Percentiles rank a stretch among this genome's conserved stretches.
Evolutionary conservation across 257 asterid genomes (phyloP).

Genomic region (Nicotiana knightiana): DNA sequence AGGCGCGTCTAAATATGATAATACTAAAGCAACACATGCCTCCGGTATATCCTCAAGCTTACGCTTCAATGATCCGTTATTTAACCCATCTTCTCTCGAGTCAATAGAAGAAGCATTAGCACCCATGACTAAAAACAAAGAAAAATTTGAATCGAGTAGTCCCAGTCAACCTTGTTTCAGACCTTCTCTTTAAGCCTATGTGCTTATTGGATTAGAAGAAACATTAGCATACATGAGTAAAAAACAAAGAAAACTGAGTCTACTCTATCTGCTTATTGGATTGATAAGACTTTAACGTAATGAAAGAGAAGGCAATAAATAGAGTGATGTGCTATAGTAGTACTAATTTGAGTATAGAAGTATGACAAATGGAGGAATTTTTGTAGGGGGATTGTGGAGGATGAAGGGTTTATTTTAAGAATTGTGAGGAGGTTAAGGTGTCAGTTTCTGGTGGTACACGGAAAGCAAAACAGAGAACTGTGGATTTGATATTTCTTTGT

Average conservation of each 20-base stretch:
- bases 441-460: neutral
- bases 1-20: constrained; percentile 62
- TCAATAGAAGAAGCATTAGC: constrained; percentile 43
- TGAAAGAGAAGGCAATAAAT: too few relatives aligned
- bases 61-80: constrained; percentile 15
- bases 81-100: constrained; percentile 11
- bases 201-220: constrained; percentile 18
- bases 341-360: neutral
- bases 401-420: neutral
- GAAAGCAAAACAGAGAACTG: neutral
- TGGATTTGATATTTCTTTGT: neutral
- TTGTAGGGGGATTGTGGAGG: neutral
- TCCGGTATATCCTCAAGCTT: constrained; percentile 79
- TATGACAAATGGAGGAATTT: neutral
- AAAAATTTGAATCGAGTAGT: neutral
- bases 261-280: too few relatives aligned
- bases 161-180: too few relatives aligned
- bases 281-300: too few relatives aligned
- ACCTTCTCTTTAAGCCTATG: too few relatives aligned
- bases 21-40: constrained; percentile 64
- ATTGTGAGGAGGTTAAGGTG: constrained; percentile 11
- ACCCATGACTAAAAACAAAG: constrained; percentile 37
- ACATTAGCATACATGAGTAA: constrained; percentile 53
- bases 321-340: neutral
- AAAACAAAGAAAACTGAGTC: neutral